Base-by-base conservation (phyloP, 305 asterid species). In the Rubia balearica region DNA sequence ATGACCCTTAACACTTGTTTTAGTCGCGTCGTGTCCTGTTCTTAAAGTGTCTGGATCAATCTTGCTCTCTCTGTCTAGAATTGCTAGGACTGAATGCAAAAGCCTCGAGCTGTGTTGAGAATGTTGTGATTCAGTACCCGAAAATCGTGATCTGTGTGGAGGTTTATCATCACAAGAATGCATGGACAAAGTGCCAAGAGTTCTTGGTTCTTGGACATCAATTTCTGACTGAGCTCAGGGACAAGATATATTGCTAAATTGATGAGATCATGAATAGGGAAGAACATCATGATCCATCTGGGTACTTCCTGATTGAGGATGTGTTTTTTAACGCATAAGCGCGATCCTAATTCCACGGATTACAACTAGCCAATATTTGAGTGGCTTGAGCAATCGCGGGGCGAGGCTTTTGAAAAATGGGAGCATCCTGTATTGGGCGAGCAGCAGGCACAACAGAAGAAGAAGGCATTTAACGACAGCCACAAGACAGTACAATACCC, bases 221-320 rank as follows among this genome's bases (percentile, higher is more conserved):
- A 3, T 36, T 36, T 36, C 6, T 36, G 6, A 36, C 6, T 36
- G 40, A 36, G 40, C 40, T 5, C 40, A 4, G 40, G 40, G 40
- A 36, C 3, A 36, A 36, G 40, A 36, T 36, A 36, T 36, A 36
- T 0, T 91, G 99, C 36, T 30, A 3, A 82, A 87, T 89, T 2
- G 98, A 94, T 82, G 90, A 88, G 77, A 83, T 89, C 74, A 88
- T 91, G 97, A 83, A 74, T 71, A 88, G 77, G 79, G 89, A 89
- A 0, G 91, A 85, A 63, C 74, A 73, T 73, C 69, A 74, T 62
- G 86, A 88, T 80, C 86, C 96, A 64, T 91, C 97, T 8, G 99
- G 99, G 75, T 94, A 88, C 80, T 91, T 94, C 82, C 85, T 88
- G 74, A 85, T 94, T 62, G 99, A 94, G 83, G 98, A 88, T 80